These are phyloP conservation scores for Aegilops sharonensis DNA, from an alignment of 176 grass and related monocot species.

Conservation along the genomic window DNA sequence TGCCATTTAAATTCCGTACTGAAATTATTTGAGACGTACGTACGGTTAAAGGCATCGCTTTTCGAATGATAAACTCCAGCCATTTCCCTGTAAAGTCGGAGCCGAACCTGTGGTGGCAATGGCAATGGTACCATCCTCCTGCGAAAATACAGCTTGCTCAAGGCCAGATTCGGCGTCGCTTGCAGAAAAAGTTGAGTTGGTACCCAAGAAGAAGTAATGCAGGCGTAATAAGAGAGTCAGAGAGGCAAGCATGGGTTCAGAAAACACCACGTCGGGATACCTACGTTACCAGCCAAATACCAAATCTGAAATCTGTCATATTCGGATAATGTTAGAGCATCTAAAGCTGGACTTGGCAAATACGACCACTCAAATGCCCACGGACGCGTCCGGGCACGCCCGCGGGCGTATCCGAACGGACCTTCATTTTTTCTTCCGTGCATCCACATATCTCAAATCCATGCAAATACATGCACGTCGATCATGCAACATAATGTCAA, in stretches of 20 bases:
- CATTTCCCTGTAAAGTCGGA: not conserved
- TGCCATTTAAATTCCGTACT: not conserved
- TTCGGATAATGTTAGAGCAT: not conserved
- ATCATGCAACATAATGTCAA: no score
- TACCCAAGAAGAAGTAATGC: not conserved
- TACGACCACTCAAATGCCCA: no score
- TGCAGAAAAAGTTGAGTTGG: not conserved
- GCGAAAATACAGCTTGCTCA: not conserved
- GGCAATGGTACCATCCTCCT: not conserved
- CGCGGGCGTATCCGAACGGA: no score
- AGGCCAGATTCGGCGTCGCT: not conserved
- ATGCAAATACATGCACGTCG: no score
- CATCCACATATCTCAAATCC: no score
- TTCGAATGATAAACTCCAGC: not conserved
- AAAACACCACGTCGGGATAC: not conserved
- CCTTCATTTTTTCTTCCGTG: no score
- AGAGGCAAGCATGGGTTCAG: constrained; percentile 6
- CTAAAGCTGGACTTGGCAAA: no score
- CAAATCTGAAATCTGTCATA: constrained; percentile 25
- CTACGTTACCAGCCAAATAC: not conserved
- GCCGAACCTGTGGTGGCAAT: not conserved
- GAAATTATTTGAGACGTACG: not conserved
- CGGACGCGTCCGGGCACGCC: no score
- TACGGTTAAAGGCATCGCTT: not conserved
- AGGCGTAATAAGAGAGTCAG: not conserved